Percentiles rank a stretch among this genome's conserved stretches.
Conservation (phyloP, 2,329 filamentous ascomycete species). For the Kalaharituber pfeilii region DNA sequence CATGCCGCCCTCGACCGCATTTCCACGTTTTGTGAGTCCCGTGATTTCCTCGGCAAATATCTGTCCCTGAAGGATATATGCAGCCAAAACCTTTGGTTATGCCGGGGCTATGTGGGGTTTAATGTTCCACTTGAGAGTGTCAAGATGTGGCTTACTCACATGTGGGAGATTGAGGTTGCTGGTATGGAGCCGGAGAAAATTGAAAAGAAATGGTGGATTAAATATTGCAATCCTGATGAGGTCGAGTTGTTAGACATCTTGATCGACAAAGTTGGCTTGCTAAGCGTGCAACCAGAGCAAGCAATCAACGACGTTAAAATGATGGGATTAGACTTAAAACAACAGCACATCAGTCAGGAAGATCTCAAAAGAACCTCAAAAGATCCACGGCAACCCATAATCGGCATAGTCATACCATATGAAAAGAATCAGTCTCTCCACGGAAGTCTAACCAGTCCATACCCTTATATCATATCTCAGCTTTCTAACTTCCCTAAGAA, state of each 20-base stretch:
- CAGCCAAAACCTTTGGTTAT: background rate
- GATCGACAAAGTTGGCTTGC: background rate
- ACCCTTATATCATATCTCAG: background rate
- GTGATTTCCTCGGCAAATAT: background rate
- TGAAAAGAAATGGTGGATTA: background rate
- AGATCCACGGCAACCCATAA: background rate
- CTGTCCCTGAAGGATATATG: background rate
- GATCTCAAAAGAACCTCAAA: background rate
- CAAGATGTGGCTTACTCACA: background rate
- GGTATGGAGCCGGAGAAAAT: background rate
- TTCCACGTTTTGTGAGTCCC: background rate
- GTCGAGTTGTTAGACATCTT: background rate
- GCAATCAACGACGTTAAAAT: background rate
- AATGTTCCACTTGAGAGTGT: background rate
- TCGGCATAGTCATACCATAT: background rate
- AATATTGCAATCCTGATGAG: background rate
- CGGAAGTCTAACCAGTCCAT: background rate
- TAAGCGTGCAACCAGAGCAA: background rate
- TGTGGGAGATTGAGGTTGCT: background rate
- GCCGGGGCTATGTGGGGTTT: background rate
- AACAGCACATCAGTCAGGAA: background rate
- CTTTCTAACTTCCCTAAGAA: background rate
- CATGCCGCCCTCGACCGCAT: background rate
- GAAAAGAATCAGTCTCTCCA: background rate
- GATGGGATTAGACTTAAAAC: background rate